Percentiles rank a stretch among this genome's conserved stretches.
phyloP scores from a whole-genome alignment of 2,329 filamentous ascomycete genomes.

The Aspergillus sp. region DNA sequence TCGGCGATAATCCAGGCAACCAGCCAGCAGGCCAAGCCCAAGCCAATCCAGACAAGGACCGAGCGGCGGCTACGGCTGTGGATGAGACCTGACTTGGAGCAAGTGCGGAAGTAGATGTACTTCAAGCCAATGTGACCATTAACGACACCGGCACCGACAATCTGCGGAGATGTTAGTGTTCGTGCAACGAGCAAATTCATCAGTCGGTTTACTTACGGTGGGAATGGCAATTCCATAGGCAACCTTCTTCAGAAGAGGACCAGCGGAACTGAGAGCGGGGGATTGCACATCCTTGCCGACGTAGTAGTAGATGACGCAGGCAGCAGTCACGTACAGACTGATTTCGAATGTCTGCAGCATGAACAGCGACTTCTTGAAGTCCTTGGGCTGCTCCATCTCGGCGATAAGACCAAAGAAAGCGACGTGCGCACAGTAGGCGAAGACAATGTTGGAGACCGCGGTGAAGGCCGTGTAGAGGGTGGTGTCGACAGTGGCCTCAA shows the following conservation, averaged over 20 bases:
- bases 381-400: conserved; percentile 61
- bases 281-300: conserved; percentile 62
- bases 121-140: conserved; percentile 66
- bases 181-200: not conserved
- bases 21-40: conserved; percentile 58
- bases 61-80: conserved; percentile 49
- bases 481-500: conserved; percentile 43
- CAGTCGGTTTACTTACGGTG: conserved; percentile 41
- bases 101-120: conserved; percentile 66
- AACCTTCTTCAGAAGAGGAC: conserved; percentile 57
- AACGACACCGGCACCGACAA: conserved; percentile 68
- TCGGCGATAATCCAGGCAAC: conserved; percentile 67
- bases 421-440: conserved; percentile 48
- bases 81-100: conserved; percentile 58
- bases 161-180: conserved; percentile 33
- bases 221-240: conserved; percentile 68
- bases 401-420: conserved; percentile 67
- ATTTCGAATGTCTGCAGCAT: conserved; percentile 60
- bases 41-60: conserved; percentile 58
- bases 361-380: conserved; percentile 63
- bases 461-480: conserved; percentile 59
- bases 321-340: conserved; percentile 63
- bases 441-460: conserved; percentile 11
- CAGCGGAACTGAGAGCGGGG: conserved; percentile 66
- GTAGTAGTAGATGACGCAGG: conserved; percentile 67